Base-by-base conservation (phyloP, 805 yeast genomes). In the Candida ponderosae region DNA sequence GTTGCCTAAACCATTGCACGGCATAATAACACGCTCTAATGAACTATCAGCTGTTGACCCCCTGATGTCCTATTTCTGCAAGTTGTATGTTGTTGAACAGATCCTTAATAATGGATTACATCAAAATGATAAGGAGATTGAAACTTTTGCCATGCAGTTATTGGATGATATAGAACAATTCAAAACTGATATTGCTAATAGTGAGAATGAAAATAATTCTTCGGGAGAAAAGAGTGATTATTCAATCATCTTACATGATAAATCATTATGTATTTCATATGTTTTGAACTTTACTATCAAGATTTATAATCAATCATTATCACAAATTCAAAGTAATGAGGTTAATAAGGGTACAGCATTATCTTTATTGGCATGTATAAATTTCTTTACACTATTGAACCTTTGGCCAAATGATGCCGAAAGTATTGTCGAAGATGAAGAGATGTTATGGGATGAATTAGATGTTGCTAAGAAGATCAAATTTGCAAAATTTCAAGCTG, bases 91-190 rank as follows among this genome's bases (percentile, higher is more conserved):
- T 0, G 79, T 84, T 3, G 90, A 89, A 56, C 66, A 74, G 48
- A 78, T 90, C 4, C 61, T 90, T 17, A 66, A 67, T 28, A 58
- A 70, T 31, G 72, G 76, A 38, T 61, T 79, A 17, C 96, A 88
- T 50, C 61, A 72, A 18, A 47, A 62, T 2, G 72, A 74, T 41
- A 60, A 65, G 7, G 81, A 70, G 13, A 72, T 73, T 21, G 86
- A 85, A 13, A 50, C 47, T 2, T 75, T 74, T 46, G 85, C 90
- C 0, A 61, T 80, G 33, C 51, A 55, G 3, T 60, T 93, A 32
- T 60, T 90, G 38, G 94, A 82, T 50, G 72, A 72, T 3, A 75
- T 93, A 28, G 98, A 93, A 53, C 40, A 47, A 2, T 60, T 69
- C 40, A 80, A 79, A 49, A 44, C 40, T 2, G 46, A 48, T 7